Evolutionary conservation across 805 yeast genomes (phyloP), one percentile per base, ranked within the genome.

Genomic region (Spathaspora sp.): DNA sequence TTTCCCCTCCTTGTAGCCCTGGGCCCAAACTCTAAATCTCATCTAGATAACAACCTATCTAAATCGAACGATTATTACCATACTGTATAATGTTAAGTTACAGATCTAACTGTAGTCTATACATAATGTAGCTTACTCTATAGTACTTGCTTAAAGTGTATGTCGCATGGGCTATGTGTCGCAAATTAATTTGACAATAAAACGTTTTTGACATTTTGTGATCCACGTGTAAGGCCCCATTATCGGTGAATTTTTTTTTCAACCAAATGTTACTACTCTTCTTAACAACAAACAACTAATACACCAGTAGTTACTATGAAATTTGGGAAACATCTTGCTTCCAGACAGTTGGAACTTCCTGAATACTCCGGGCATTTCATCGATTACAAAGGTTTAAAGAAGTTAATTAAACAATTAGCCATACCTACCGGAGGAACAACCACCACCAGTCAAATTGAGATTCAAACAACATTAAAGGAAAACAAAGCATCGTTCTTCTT

Each of bases 331-430:
- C 89, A 90, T 64, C 77, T 94, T 65, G 98, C 96, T 57, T 87
- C 96, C 43, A 83, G 97, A 65, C 97, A 91, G 70, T 77, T 94
- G 59, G 97, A 93, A 68, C 76, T 93, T 53, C 98, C 98, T 10
- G 99, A 94, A 68, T 94, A 94, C 67, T 84, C 96, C 47, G 91
- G 93, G 39, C 87, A 89, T 65, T 94, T 93, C 73, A 93, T 94
- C 64, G 91, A 94, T 72, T 94, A 94, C 71, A 94, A 94, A 73
- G 94, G 93, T 3, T 74, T 93, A 52, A 93, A 93, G 68, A 94
- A 93, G 77, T 79, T 92, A 58, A 93, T 93, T 63, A 93, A 93
- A 68, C 86, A 87, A 46, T 73, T 93, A 45, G 87, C 89, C 3
- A 76, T 66, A 49, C 74, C 77, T 32, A 59, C 72, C 14, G 20